A percentile compares a stretch with the other conserved stretches of the same genome.
Conservation (phyloP, 305 asterid species). For the Striga hermonthica region DNA sequence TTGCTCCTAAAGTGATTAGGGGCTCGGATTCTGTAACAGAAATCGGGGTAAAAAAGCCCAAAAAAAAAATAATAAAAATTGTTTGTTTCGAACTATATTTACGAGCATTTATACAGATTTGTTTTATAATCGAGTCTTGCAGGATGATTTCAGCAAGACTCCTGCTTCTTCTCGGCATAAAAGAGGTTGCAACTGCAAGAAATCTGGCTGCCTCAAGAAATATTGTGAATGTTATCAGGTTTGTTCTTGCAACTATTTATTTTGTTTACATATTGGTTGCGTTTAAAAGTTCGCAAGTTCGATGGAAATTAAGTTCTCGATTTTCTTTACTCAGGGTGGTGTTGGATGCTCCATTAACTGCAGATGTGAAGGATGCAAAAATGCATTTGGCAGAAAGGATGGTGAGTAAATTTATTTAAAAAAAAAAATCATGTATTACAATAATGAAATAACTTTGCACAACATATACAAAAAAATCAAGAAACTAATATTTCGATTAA, state of each 20-base stretch:
- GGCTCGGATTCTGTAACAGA: slow-evolving; percentile 49
- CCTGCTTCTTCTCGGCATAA: slow-evolving; percentile 99
- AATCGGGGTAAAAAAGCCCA: slow-evolving; percentile 50
- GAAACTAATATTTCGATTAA: slow-evolving; percentile 9
- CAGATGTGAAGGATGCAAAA: slow-evolving; percentile 97
- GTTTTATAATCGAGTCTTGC: slow-evolving; percentile 28
- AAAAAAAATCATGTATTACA: neutral
- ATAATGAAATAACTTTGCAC: neutral
- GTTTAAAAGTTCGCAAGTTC: slow-evolving; percentile 25
- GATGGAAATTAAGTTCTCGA: slow-evolving; percentile 23
- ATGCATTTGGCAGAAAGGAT: slow-evolving; percentile 79
- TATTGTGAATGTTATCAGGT: slow-evolving; percentile 99
- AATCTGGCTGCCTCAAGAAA: slow-evolving; percentile 92
- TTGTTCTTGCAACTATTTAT: slow-evolving; percentile 7
- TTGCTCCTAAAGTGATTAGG: slow-evolving; percentile 91
- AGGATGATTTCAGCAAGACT: slow-evolving; percentile 78
- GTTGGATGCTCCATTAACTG: slow-evolving; percentile 96
- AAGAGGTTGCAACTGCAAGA: slow-evolving; percentile 99
- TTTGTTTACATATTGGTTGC: neutral
- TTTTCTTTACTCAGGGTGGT: slow-evolving; percentile 58
- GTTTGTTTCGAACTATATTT: slow-evolving; percentile 7
- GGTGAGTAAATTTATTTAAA: slow-evolving; percentile 45
- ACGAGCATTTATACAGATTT: neutral
- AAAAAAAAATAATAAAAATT: too few relatives aligned
- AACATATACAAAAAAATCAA: neutral